Conservation (phyloP, 2,329 filamentous ascomycete genomes). For the Tolypocladium amazonense region DNA sequence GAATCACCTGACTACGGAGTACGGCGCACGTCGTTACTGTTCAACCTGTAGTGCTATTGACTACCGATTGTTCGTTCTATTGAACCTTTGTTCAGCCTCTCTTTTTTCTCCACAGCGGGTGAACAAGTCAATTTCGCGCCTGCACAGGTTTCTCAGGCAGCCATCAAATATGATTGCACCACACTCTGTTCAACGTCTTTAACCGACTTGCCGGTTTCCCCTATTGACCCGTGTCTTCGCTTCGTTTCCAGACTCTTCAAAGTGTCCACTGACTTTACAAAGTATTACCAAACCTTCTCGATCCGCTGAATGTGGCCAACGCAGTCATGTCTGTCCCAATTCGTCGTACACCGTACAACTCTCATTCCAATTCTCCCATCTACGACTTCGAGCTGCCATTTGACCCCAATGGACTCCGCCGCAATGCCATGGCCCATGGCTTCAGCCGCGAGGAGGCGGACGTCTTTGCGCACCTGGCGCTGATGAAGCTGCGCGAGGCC, state of each 20-base stretch:
- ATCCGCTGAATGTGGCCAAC: background rate
- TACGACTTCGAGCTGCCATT: constrained; percentile 9
- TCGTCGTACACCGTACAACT: background rate
- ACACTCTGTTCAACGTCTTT: background rate
- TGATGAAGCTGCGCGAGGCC: constrained; percentile 8
- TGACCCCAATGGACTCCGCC: constrained; percentile 8
- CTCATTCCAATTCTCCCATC: background rate
- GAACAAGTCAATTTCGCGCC: background rate
- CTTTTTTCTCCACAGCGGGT: background rate
- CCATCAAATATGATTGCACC: background rate
- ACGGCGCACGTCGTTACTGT: background rate
- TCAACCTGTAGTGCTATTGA: background rate
- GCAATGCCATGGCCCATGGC: constrained; percentile 9
- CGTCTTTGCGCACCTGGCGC: constrained; percentile 10
- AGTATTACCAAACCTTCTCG: background rate
- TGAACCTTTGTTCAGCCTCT: background rate
- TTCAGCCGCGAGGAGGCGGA: constrained; percentile 10
- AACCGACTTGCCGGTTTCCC: background rate
- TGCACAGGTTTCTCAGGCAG: background rate
- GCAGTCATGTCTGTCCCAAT: background rate
- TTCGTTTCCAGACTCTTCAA: background rate
- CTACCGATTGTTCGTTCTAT: background rate
- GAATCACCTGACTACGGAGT: background rate
- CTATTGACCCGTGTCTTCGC: background rate
- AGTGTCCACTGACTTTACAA: background rate